Evolutionary conservation across 2,329 filamentous ascomycete species (phyloP).

Genomic region (Colletotrichum caudatum): DNA sequence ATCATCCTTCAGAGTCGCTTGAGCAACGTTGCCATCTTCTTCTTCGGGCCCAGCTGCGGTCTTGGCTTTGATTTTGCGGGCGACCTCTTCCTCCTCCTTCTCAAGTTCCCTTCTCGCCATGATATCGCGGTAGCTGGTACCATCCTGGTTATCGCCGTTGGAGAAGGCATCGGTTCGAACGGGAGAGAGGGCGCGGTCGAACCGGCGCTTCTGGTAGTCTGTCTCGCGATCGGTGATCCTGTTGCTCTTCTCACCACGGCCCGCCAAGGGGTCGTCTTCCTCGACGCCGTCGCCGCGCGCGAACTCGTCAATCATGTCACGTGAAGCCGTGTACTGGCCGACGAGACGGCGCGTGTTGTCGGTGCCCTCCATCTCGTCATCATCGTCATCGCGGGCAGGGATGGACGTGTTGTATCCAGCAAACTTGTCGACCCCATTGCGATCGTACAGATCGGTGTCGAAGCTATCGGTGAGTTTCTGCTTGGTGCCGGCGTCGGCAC

Average conservation of each 20-base stretch:
- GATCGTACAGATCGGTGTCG: slow-evolving; percentile 89
- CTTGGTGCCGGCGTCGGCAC: slow-evolving; percentile 86
- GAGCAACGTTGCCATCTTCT: slow-evolving; percentile 68
- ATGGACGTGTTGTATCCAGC: slow-evolving; percentile 93
- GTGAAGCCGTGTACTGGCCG: slow-evolving; percentile 95
- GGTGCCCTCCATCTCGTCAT: slow-evolving; percentile 80
- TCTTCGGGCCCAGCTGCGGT: slow-evolving; percentile 69
- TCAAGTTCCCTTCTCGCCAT: slow-evolving; percentile 94
- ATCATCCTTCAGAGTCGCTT: slow-evolving; percentile 79
- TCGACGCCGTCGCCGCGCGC: slow-evolving; percentile 86
- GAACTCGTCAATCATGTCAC: slow-evolving; percentile 94
- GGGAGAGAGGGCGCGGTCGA: slow-evolving; percentile 87
- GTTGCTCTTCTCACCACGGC: slow-evolving; percentile 85
- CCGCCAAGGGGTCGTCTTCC: slow-evolving; percentile 89
- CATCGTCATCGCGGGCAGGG: slow-evolving; percentile 80
- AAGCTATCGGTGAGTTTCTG: slow-evolving; percentile 90
- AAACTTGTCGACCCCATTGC: slow-evolving; percentile 82
- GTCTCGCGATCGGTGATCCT: slow-evolving; percentile 94
- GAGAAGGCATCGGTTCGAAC: slow-evolving; percentile 89
- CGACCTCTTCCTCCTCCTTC: slow-evolving; percentile 90
- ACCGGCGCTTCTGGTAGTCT: slow-evolving; percentile 96
- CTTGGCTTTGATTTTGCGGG: slow-evolving; percentile 82
- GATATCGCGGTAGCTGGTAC: slow-evolving; percentile 86
- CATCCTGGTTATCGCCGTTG: slow-evolving; percentile 77
- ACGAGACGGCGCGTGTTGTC: slow-evolving; percentile 83